Conservation (phyloP, 139 green algal species). For the Chara braunii region DNA sequence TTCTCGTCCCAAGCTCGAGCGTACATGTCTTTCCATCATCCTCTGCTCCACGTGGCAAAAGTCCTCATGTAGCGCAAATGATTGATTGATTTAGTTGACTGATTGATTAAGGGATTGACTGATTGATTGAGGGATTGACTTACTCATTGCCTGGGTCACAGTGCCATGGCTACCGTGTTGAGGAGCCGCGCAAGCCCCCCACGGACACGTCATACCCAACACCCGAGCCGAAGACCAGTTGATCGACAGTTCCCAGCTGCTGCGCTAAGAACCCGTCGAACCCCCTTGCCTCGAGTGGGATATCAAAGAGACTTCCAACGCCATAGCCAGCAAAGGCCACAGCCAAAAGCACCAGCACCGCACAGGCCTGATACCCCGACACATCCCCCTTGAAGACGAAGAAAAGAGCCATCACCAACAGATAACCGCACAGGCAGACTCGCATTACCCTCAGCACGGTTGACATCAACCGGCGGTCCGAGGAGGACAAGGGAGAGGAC, state of each 20-base stretch:
- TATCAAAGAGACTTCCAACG: slow-evolving; percentile 5
- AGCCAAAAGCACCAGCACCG: slow-evolving; percentile 8
- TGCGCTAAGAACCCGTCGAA: slow-evolving; percentile 20
- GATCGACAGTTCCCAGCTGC: slow-evolving; percentile 6
- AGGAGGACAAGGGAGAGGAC: background rate
- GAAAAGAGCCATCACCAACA: slow-evolving; percentile 4
- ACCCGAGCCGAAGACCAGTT: background rate
- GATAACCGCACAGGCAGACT: slow-evolving; percentile 1
- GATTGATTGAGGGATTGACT: no score
- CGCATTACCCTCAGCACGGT: slow-evolving; percentile 27
- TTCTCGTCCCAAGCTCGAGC: no score
- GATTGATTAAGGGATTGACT: no score
- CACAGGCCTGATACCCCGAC: slow-evolving; percentile 4
- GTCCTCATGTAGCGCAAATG: no score
- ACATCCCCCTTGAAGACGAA: slow-evolving; percentile 15
- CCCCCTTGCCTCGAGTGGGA: slow-evolving; percentile 9
- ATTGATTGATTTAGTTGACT: no score
- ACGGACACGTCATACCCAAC: slow-evolving; percentile 17
- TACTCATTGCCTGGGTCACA: no score
- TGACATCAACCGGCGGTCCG: slow-evolving; percentile 15
- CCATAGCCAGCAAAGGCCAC: slow-evolving; percentile 19
- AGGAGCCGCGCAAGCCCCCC: no score
- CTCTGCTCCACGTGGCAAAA: no score
- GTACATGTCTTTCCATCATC: no score
- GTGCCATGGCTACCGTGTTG: no score